These are phyloP conservation scores for Metschnikowia sp. DNA, from an alignment of 805 yeast species.

Conservation along the genomic window DNA sequence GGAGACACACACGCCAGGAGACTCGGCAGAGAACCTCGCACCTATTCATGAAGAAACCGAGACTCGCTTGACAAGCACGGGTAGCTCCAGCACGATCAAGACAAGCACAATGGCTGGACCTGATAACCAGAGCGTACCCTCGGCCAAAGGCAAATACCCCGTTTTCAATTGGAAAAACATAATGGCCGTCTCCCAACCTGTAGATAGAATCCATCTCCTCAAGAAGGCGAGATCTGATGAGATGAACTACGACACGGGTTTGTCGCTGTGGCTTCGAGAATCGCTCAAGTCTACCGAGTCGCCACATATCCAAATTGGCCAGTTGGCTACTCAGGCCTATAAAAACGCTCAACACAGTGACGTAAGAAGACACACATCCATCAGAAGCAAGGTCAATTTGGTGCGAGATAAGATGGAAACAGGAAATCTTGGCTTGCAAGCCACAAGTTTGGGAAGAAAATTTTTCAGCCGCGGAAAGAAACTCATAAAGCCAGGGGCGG, in stretches of 20 bases:
- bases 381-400: conserved; percentile 52
- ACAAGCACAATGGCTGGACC: background rate
- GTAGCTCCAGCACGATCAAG: background rate
- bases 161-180: conserved; percentile 42
- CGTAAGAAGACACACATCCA: conserved; percentile 37
- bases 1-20: conserved; percentile 7
- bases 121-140: background rate
- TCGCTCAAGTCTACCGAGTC: conserved; percentile 36
- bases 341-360: conserved; percentile 60
- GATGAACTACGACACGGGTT: conserved; percentile 49
- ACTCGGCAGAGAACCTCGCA: conserved; percentile 6
- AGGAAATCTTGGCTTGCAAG: conserved; percentile 37
- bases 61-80: background rate
- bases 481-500: conserved; percentile 33
- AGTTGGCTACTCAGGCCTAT: conserved; percentile 62
- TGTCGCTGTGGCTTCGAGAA: conserved; percentile 54
- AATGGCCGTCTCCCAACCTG: conserved; percentile 38
- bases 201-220: conserved; percentile 39
- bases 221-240: conserved; percentile 43
- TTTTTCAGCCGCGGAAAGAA: conserved; percentile 56
- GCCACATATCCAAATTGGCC: conserved; percentile 44
- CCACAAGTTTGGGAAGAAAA: conserved; percentile 54
- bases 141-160: conserved; percentile 22
- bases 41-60: conserved; percentile 2
- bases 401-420: conserved; percentile 49